Evolutionary conservation across 1,284 basidiomycete species (phyloP).

Genomic region (Singerocomus inundabilis): DNA sequence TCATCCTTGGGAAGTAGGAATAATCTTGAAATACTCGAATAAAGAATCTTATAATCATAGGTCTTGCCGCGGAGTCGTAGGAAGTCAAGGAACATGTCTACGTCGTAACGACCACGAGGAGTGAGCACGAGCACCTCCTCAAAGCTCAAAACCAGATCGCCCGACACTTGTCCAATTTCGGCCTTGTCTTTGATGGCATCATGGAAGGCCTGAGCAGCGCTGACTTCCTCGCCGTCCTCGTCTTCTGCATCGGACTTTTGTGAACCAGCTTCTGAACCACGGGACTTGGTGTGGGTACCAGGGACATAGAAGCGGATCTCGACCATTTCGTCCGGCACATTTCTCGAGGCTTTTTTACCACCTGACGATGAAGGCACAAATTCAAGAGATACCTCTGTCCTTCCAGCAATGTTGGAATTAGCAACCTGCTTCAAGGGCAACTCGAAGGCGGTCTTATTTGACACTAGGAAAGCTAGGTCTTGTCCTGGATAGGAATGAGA

Average conservation of each 20-base stretch:
- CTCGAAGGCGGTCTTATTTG: slow-evolving; percentile 90
- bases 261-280: slow-evolving; percentile 75
- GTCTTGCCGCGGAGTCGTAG: slow-evolving; percentile 95
- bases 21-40: slow-evolving; percentile 84
- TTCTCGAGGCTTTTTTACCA: slow-evolving; percentile 47
- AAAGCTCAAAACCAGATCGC: slow-evolving; percentile 93
- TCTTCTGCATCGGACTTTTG: slow-evolving; percentile 71
- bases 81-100: slow-evolving; percentile 97
- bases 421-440: slow-evolving; percentile 85
- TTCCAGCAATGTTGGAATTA: slow-evolving; percentile 97
- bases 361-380: slow-evolving; percentile 61
- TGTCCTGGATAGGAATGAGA: slow-evolving; percentile 53
- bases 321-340: slow-evolving; percentile 81
- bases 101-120: slow-evolving; percentile 94
- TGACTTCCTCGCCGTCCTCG: slow-evolving; percentile 73
- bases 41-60: slow-evolving; percentile 98
- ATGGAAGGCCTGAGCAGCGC: slow-evolving; percentile 95
- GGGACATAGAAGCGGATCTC: slow-evolving; percentile 98
- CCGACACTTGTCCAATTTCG: slow-evolving; percentile 89
- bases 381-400: slow-evolving; percentile 97
- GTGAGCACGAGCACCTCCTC: slow-evolving; percentile 97
- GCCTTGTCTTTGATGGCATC: slow-evolving; percentile 96
- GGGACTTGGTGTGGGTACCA: slow-evolving; percentile 69
- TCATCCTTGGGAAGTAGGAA: slow-evolving; percentile 98
- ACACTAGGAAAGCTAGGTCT: slow-evolving; percentile 88